Evolutionary conservation across 2,329 filamentous ascomycete species (phyloP), one percentile per base, ranked within the genome.

Genomic region (Fusarium drepaniforme): DNA sequence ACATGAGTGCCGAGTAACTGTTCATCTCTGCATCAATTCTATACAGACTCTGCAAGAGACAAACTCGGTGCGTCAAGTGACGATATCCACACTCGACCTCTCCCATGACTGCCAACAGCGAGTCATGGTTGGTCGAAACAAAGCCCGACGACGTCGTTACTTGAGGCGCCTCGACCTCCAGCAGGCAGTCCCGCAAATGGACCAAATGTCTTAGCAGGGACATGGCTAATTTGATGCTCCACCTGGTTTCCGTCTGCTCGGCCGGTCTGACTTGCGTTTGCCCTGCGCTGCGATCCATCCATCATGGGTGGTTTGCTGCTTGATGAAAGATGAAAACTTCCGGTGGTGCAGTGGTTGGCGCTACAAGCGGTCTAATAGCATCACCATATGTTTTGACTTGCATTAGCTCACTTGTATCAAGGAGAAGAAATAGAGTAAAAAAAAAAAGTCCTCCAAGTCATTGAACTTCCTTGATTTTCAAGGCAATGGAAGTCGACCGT

Each of bases 401-500:
- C 49, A 25, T 42, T 38, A 60, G 23, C 18, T 58, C 33, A 21
- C 28, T 60, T 57, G 35, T 21, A 38, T 65, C 37, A 75, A 65
- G 40, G 40, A 23, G 49, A 53, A 53, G 11, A 53, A 53, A n/a
- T 12, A 56, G 18, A 56, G 5, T 46, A 42, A 72, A 28, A 28
- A 35, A 28, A 35, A 75, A 66, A 64, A 8, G 51, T 64, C 60
- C 68, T 44, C 59, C 65, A 77, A 67, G 63, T 64, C 64, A 68
- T 75, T 57, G 42, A 68, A 75, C 64, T 77, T 77, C 75, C 75
- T 75, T 77, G 75, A 62, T 75, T 77, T 70, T 67, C 68, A 58
- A 37, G 46, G 46, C 46, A 28, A 53, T 67, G 58, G 75, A 74
- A 75, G 70, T 73, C 59, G 73, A 74, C 59, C 51, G 42, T 68